phyloP scores from a whole-genome alignment of 2,329 filamentous ascomycete species.

The Fusarium mangiferae region DNA sequence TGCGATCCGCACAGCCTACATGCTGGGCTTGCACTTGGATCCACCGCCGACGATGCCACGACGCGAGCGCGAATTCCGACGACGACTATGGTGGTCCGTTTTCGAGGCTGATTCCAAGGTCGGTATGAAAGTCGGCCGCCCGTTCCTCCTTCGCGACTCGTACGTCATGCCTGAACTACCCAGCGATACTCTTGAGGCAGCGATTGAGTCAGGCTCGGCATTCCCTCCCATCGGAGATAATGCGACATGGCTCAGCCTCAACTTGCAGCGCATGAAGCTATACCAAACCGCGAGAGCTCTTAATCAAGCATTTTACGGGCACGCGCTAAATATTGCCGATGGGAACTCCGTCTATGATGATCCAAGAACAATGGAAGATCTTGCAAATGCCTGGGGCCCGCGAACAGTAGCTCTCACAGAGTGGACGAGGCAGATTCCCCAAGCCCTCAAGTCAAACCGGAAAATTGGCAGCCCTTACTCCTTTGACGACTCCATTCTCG shows the following conservation, averaged over 20 bases:
- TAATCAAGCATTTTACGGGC: neutral
- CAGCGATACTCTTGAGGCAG: neutral
- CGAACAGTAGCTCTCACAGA: neutral
- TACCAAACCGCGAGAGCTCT: neutral
- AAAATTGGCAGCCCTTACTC: neutral
- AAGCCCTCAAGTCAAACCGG: neutral
- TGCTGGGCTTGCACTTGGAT: conserved; percentile 4
- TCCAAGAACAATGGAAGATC: neutral
- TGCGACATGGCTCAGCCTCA: conserved; percentile 10
- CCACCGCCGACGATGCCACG: neutral
- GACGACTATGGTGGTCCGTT: conserved; percentile 17
- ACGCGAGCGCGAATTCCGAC: neutral
- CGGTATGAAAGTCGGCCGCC: conserved; percentile 7
- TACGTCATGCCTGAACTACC: neutral
- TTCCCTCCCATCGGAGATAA: conserved; percentile 9
- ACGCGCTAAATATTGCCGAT: neutral
- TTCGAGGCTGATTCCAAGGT: conserved; percentile 9
- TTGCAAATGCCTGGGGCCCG: neutral
- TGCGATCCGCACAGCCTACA: conserved; percentile 15
- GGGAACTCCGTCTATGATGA: neutral
- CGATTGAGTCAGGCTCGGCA: conserved; percentile 8
- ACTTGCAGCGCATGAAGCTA: neutral
- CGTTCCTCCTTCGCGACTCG: conserved; percentile 2
- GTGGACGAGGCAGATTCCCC: neutral
- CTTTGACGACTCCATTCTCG: neutral